Percentiles rank a stretch among this genome's conserved stretches.
phyloP scores from a whole-genome alignment of 345 rosid species.

The Stellera chamaejasme region DNA sequence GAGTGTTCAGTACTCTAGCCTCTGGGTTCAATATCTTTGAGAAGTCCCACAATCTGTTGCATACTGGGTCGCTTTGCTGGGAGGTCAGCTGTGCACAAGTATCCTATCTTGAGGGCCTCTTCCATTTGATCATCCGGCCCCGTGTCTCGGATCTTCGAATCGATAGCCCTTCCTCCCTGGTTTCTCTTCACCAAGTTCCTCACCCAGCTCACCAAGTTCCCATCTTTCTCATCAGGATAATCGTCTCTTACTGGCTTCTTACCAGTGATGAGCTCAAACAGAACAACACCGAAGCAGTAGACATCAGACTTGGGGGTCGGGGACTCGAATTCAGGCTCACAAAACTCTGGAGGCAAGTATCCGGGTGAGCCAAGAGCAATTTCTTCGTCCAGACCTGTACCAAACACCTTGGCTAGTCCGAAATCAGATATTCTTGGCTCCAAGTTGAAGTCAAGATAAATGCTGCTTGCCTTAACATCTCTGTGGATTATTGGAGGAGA shows the following conservation, averaged over 20 bases:
- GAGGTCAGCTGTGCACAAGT: slow-evolving; percentile 82
- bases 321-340: slow-evolving; percentile 38
- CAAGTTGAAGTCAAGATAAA: slow-evolving; percentile 70
- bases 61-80: slow-evolving; percentile 88
- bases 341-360: slow-evolving; percentile 76
- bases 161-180: slow-evolving; percentile 52
- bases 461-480: slow-evolving; percentile 85
- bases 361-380: slow-evolving; percentile 68
- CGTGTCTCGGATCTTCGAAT: slow-evolving; percentile 64
- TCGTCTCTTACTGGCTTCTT: slow-evolving; percentile 64
- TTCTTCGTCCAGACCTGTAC: slow-evolving; percentile 62
- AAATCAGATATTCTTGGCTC: slow-evolving; percentile 91
- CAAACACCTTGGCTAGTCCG: slow-evolving; percentile 80
- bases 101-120: slow-evolving; percentile 88
- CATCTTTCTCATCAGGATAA: slow-evolving; percentile 56
- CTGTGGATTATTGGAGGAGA: slow-evolving; percentile 80
- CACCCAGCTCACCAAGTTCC: slow-evolving; percentile 61
- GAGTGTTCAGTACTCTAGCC: slow-evolving; percentile 28
- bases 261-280: slow-evolving; percentile 77
- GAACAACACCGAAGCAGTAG: slow-evolving; percentile 83
- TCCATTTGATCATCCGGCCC: slow-evolving; percentile 59
- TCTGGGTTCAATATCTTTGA: slow-evolving; percentile 78
- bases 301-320: slow-evolving; percentile 85
- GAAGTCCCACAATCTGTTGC: slow-evolving; percentile 95
- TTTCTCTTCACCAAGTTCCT: slow-evolving; percentile 62